Conservation (phyloP, 2,329 filamentous ascomycete species). For the Neonectria coccinea region DNA sequence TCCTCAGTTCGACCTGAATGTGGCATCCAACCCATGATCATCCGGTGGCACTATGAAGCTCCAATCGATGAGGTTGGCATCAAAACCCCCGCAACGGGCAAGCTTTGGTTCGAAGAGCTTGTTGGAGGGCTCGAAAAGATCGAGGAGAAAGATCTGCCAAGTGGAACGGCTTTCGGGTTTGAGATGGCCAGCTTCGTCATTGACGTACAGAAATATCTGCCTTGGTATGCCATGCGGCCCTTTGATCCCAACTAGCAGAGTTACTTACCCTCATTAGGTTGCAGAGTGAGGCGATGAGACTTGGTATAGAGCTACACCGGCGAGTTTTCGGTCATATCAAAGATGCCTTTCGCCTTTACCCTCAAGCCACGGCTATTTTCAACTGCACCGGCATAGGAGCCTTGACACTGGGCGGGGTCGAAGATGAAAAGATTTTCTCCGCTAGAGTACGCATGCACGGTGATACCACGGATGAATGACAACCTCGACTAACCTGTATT, state of each 20-base stretch:
- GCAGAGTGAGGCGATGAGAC: slow-evolving; percentile 75
- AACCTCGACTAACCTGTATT: not conserved
- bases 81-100: slow-evolving; percentile 51
- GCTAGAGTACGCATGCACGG: slow-evolving; percentile 63
- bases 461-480: not conserved
- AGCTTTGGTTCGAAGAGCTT: slow-evolving; percentile 56
- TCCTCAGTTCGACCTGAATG: slow-evolving; percentile 61
- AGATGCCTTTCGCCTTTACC: slow-evolving; percentile 65
- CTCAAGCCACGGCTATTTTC: slow-evolving; percentile 70
- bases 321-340: slow-evolving; percentile 72
- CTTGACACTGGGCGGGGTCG: slow-evolving; percentile 77
- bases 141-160: slow-evolving; percentile 46
- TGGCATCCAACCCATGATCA: slow-evolving; percentile 60
- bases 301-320: slow-evolving; percentile 73
- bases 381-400: slow-evolving; percentile 84
- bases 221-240: slow-evolving; percentile 61
- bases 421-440: slow-evolving; percentile 76
- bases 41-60: slow-evolving; percentile 41
- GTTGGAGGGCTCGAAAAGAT: slow-evolving; percentile 52
- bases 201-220: slow-evolving; percentile 83
- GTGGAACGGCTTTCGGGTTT: slow-evolving; percentile 51
- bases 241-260: not conserved
- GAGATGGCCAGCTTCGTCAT: slow-evolving; percentile 53
- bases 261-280: slow-evolving; percentile 54
- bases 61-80: slow-evolving; percentile 59